Evolutionary conservation across 495 filamentous ascomycete genomes (phyloP).

Genomic region (Penicillium waksmanii): DNA sequence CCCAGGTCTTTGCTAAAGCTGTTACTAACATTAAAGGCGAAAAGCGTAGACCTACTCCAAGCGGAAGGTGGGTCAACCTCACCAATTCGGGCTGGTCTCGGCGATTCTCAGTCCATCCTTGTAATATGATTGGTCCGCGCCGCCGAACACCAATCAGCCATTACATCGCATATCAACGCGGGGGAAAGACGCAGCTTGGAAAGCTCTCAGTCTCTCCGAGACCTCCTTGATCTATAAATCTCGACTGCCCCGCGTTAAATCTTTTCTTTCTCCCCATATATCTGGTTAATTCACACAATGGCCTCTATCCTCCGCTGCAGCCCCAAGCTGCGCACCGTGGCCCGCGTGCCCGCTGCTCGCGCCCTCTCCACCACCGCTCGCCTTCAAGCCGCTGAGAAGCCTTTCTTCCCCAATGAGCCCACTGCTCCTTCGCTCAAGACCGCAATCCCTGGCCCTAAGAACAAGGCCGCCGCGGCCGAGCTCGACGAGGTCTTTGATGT

Average conservation of each 20-base stretch:
- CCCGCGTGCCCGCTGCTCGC: slow-evolving; percentile 43
- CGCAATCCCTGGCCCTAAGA: slow-evolving; percentile 81
- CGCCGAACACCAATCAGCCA: slow-evolving; percentile 27
- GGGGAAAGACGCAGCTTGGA: slow-evolving; percentile 15
- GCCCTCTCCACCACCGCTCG: slow-evolving; percentile 46
- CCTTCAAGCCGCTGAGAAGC: slow-evolving; percentile 48
- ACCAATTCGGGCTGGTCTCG: slow-evolving; percentile 18
- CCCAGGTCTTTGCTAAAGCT: neutral
- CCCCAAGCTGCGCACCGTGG: slow-evolving; percentile 42
- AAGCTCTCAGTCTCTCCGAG: slow-evolving; percentile 24
- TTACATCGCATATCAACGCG: slow-evolving; percentile 23
- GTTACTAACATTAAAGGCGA: slow-evolving; percentile 10
- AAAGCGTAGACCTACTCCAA: slow-evolving; percentile 36
- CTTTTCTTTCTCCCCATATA: slow-evolving; percentile 11
- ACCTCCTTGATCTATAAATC: slow-evolving; percentile 24
- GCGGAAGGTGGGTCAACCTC: slow-evolving; percentile 16
- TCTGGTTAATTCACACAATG: slow-evolving; percentile 36
- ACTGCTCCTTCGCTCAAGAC: slow-evolving; percentile 71
- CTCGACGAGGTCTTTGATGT: slow-evolving; percentile 91
- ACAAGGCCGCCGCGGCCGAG: slow-evolving; percentile 68
- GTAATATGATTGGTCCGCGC: slow-evolving; percentile 23
- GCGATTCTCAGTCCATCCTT: slow-evolving; percentile 18
- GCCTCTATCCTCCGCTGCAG: slow-evolving; percentile 48
- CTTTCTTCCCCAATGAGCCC: slow-evolving; percentile 78
- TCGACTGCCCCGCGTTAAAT: slow-evolving; percentile 17